Percentiles rank a stretch among this genome's conserved stretches.
These are phyloP conservation scores for Fragilariopsis cylindrus DNA, from an alignment of 108 stramenopile species.

Conservation along the genomic window DNA sequence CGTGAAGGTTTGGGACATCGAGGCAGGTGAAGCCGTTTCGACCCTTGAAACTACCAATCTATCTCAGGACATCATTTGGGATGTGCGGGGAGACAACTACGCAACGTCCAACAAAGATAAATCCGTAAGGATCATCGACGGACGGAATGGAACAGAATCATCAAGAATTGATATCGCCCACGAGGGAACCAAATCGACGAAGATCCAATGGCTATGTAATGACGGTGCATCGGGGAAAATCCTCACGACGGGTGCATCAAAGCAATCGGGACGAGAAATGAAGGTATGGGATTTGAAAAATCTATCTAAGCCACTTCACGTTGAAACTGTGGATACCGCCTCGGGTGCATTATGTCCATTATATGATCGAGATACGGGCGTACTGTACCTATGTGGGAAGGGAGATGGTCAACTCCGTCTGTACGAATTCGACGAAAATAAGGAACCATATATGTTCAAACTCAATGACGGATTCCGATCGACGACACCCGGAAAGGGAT, in stretches of 20 bases:
- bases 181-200: constrained; percentile 92
- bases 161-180: constrained; percentile 72
- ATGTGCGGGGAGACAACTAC: constrained; percentile 84
- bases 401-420: constrained; percentile 98
- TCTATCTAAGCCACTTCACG: constrained; percentile 64
- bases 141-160: constrained; percentile 60
- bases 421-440: constrained; percentile 92
- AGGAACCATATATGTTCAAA: constrained; percentile 82
- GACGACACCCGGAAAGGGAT: constrained; percentile 93
- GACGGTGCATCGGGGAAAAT: constrained; percentile 90
- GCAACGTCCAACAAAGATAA: constrained; percentile 97
- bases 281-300: constrained; percentile 98
- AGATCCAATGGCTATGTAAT: constrained; percentile 65
- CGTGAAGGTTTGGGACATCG: constrained; percentile 97
- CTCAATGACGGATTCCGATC: constrained; percentile 93
- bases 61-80: constrained; percentile 97
- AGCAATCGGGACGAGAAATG: constrained; percentile 90
- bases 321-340: constrained; percentile 93
- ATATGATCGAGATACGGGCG: constrained; percentile 89
- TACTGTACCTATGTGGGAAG: constrained; percentile 98
- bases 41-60: constrained; percentile 75
- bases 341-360: constrained; percentile 97
- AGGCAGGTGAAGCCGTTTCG: constrained; percentile 65
- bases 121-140: constrained; percentile 88
- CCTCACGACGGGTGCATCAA: constrained; percentile 91